Base-by-base conservation (phyloP, 2,329 filamentous ascomycete species). In the Apiospora marii region DNA sequence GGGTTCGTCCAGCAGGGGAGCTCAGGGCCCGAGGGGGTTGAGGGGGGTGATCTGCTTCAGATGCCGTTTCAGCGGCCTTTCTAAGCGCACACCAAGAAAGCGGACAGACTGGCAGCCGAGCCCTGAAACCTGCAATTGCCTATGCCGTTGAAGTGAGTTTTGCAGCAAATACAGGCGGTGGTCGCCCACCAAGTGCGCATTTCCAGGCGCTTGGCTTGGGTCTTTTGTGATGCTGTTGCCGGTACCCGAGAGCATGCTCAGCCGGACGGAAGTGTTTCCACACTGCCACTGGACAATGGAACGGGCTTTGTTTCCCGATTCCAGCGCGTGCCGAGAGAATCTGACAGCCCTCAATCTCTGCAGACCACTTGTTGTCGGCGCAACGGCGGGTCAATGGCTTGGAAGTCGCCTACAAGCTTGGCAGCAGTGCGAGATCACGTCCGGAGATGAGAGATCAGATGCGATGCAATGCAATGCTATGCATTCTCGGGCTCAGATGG, bases 21-120 rank as follows among this genome's bases (percentile, higher is more conserved):
- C 48, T 74, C 73, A 77, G 69, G 75, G 75, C 67, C 69, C 71
- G 67, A 69, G 72, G 51, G 49, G 73, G 24, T 72, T 72, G 73
- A 75, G 76, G 76, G 73, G 77, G 74, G 19, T 71, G 72, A 73
- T 72, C 69, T 79, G 79, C 79, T 71, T 80, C 79, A 80, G 75
- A 76, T 76, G 72, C 67, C 67, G 79, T 80, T 80, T 80, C 78
- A 80, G 68, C 70, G 10, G 44, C 64, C 34, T 44, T 53, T 67
- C 30, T 22, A 67, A 46, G 68, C 68, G 69, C 67, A 71, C 61
- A 71, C 69, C 73, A 61, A 68, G 43, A 76, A 49, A 72, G 76
- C 79, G 79, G 79, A 76, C 76, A 72, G 74, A 41, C 73, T 73
- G 69, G 76, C 69, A 78, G 68, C 79, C 79, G 79, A 77, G 73